Base-by-base conservation (phyloP, 1,284 basidiomycete species). In the Trametes hirsuta region DNA sequence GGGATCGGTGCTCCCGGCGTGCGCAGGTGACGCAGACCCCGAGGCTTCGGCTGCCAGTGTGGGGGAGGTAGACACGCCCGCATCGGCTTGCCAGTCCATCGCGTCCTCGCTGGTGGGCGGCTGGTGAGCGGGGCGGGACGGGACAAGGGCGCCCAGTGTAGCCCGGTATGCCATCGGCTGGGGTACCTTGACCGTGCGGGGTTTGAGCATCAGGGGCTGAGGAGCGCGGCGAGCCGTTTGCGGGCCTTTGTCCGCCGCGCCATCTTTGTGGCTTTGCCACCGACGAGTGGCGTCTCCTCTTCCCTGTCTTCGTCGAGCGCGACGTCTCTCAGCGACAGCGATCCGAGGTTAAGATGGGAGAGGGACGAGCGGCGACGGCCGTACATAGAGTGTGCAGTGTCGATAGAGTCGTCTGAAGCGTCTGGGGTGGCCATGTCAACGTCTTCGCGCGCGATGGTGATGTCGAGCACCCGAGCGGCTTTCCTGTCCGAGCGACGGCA, bases 71-170 rank as follows among this genome's bases (percentile, higher is more conserved):
- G n/a, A 40, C 4, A 18, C 3, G 12, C 39, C 39, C 39, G 39
- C 39, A 11, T 37, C 55, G 21, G n/a, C 34, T 15, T 37, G 41
- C 47, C 30, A 18, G 9, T 61, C 50, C 47, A 53, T 53, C 5
- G 39, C 53, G 14, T 58, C 4, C 46, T 53, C 35, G 35, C 55
- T 57, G 11, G 11, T 45, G 21, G 55, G 55, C 11, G 51, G 52
- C 36, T 50, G 21, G 22, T 47, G 18, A n/a, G 11, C 22, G 9
- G 15, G 3, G 8, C 10, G 21, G 10, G 21, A 2, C n/a, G 37
- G 18, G 46, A 36, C 39, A 4, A 41, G 30, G 15, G 30, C 6
- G 30, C 30, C 10, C 6, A 15, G 18, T 35, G 18, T 15, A 2
- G 14, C 6, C 46, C 15, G 46, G 25, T 18, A 6, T 24, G 39